A percentile compares a stretch with the other conserved stretches of the same genome.
These are phyloP conservation scores for Cucurbita maxima DNA, from an alignment of 306 rosid genomes.

Conservation along the genomic window DNA sequence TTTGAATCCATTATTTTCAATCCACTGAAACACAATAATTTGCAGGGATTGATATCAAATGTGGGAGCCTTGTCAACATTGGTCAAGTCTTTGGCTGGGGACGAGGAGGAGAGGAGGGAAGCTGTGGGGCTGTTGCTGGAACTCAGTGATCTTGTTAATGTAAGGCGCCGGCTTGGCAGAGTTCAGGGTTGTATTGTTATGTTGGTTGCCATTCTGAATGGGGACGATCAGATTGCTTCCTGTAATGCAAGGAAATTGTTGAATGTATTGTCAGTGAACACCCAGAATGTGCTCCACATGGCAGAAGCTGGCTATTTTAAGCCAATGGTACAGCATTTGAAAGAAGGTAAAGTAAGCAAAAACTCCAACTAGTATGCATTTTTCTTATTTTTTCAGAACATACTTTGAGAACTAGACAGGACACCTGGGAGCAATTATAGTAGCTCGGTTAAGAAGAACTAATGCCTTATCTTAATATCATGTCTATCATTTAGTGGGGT, in stretches of 20 bases:
- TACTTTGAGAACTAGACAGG: neutral
- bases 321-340: slow-evolving; percentile 62
- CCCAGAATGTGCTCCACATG: slow-evolving; percentile 87
- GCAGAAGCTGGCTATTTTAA: slow-evolving; percentile 86
- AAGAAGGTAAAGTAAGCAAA: slow-evolving; percentile 38
- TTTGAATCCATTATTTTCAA: neutral
- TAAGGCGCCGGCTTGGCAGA: slow-evolving; percentile 57
- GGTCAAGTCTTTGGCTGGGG: slow-evolving; percentile 64
- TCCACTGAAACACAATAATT: neutral
- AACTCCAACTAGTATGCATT: neutral
- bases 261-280: slow-evolving; percentile 50
- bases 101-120: slow-evolving; percentile 66
- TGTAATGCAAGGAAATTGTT: slow-evolving; percentile 47
- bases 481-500: neutral
- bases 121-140: slow-evolving; percentile 61
- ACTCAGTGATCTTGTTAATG: slow-evolving; percentile 47
- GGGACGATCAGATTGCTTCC: slow-evolving; percentile 59
- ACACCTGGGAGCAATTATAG: neutral
- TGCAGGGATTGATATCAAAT: slow-evolving; percentile 71
- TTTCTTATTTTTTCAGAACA: neutral
- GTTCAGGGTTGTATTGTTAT: slow-evolving; percentile 79
- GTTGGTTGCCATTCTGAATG: slow-evolving; percentile 68
- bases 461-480: neutral
- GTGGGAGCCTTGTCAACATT: slow-evolving; percentile 39
- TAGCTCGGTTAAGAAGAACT: neutral